Percentiles rank a stretch among this genome's conserved stretches.
Evolutionary conservation across 1,139 yeast genomes (phyloP).

Genomic region (Yamadazyma dendronema): DNA sequence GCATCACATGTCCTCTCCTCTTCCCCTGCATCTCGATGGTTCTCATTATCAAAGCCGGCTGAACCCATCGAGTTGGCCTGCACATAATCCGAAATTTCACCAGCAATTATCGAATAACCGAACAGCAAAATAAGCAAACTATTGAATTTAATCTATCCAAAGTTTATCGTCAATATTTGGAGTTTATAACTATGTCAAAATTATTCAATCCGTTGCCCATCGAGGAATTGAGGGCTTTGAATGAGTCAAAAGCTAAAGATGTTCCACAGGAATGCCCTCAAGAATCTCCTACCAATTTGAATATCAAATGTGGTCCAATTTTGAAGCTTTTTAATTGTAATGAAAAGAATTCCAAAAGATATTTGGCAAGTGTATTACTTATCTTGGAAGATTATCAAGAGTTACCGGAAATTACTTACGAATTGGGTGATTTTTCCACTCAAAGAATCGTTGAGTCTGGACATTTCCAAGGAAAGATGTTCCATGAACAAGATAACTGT

Average conservation of each 20-base stretch:
- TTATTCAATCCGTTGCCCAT: constrained; percentile 27
- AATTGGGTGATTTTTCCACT: constrained; percentile 35
- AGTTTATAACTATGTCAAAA: neutral
- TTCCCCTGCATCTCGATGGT: neutral
- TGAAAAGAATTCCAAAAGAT: constrained; percentile 43
- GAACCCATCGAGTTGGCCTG: too few relatives aligned
- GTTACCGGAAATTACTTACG: constrained; percentile 37
- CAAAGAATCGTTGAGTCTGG: constrained; percentile 27
- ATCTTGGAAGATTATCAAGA: constrained; percentile 48
- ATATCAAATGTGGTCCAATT: constrained; percentile 74
- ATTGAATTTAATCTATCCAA: constrained; percentile 15
- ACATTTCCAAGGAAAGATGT: constrained; percentile 41
- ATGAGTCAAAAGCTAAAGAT: constrained; percentile 22
- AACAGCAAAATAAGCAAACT: constrained; percentile 5
- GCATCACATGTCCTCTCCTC: neutral
- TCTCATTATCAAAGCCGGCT: neutral
- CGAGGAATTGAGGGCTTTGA: constrained; percentile 26
- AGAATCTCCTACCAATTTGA: constrained; percentile 31
- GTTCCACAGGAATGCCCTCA: constrained; percentile 29
- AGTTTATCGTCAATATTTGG: constrained; percentile 29
- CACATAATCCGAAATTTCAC: constrained; percentile 2
- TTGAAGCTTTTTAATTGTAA: constrained; percentile 64
- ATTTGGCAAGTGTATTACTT: constrained; percentile 65
- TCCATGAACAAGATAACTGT: constrained; percentile 46
- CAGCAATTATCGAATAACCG: constrained; percentile 6